A percentile compares a stretch with the other conserved stretches of the same genome.
Evolutionary conservation across 805 yeast species (phyloP).

Genomic region (Metschnikowia cerradonensis): DNA sequence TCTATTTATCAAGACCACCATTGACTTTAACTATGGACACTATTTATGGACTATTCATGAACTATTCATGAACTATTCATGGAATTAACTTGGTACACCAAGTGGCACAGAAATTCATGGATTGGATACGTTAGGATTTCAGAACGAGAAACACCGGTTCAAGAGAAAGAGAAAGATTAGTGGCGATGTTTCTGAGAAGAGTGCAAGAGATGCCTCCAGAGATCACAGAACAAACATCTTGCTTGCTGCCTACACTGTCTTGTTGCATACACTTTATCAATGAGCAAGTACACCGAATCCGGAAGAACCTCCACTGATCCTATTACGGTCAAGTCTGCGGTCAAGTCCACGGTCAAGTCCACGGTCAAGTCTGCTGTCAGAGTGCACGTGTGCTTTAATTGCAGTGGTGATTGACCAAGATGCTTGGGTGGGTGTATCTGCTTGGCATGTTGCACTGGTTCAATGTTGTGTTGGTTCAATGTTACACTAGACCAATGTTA

Average conservation of each 20-base stretch:
- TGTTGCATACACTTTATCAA: constrained; percentile 77
- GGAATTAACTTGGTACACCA: too few species aligned
- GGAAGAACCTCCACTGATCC: constrained; percentile 29
- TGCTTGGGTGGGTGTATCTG: constrained; percentile 44
- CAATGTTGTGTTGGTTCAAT: too few species aligned
- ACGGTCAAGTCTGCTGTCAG: too few species aligned
- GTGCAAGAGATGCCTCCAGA: constrained; percentile 65
- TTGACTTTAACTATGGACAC: too few species aligned
- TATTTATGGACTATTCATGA: too few species aligned
- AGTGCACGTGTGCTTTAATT: constrained; percentile 72
- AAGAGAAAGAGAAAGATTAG: constrained; percentile 58
- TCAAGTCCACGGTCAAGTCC: constrained; percentile 41
- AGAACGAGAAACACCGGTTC: constrained; percentile 91
- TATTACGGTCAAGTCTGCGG: constrained; percentile 35
- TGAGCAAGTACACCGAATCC: constrained; percentile 40
- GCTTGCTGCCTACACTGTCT: constrained; percentile 63
- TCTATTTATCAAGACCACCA: too few species aligned
- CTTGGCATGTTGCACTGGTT: constrained; percentile 96
- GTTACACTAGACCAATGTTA: too few species aligned
- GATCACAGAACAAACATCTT: constrained; percentile 75
- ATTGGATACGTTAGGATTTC: constrained; percentile 48
- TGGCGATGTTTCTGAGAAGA: constrained; percentile 64
- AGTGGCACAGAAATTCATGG: too few species aligned
- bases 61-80: too few species aligned
- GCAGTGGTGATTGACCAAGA: constrained; percentile 91